Evolutionary conservation across 1,139 yeast species (phyloP).

Genomic region (Blastobotrys proliferans): DNA sequence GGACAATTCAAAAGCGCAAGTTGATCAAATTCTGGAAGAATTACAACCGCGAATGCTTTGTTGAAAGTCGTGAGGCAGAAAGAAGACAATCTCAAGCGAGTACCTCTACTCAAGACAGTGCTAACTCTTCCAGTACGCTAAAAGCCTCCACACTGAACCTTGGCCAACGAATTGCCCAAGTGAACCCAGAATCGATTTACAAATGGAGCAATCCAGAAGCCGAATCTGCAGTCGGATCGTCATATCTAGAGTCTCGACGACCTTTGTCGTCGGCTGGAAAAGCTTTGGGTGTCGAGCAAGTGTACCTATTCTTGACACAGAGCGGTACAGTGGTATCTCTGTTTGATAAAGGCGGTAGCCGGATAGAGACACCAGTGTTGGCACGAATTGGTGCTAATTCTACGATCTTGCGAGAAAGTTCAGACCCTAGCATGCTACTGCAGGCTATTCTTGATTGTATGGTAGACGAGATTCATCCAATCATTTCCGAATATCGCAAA

Average conservation of each 20-base stretch:
- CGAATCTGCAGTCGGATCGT: slow-evolving; percentile 17
- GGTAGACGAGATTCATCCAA: slow-evolving; percentile 55
- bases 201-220: slow-evolving; percentile 37
- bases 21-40: slow-evolving; percentile 5
- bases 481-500: slow-evolving; percentile 53
- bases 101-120: too few species aligned
- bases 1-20: neutral
- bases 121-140: neutral
- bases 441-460: slow-evolving; percentile 52
- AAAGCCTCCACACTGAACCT: neutral
- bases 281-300: slow-evolving; percentile 53
- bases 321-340: slow-evolving; percentile 48
- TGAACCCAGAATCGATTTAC: slow-evolving; percentile 31
- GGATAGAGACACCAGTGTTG: slow-evolving; percentile 47
- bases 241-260: slow-evolving; percentile 41
- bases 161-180: slow-evolving; percentile 9
- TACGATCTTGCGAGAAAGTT: slow-evolving; percentile 46
- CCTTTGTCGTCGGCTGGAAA: slow-evolving; percentile 43
- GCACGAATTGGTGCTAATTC: slow-evolving; percentile 43
- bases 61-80: slow-evolving; percentile 7
- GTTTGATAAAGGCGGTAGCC: slow-evolving; percentile 50
- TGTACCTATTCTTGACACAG: slow-evolving; percentile 44
- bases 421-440: slow-evolving; percentile 47
- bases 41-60: slow-evolving; percentile 8
- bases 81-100: too few species aligned